Evolutionary conservation across 2,329 filamentous ascomycete species (phyloP), one percentile per base, ranked within the genome.

Genomic region (Bipolaris zeicola): DNA sequence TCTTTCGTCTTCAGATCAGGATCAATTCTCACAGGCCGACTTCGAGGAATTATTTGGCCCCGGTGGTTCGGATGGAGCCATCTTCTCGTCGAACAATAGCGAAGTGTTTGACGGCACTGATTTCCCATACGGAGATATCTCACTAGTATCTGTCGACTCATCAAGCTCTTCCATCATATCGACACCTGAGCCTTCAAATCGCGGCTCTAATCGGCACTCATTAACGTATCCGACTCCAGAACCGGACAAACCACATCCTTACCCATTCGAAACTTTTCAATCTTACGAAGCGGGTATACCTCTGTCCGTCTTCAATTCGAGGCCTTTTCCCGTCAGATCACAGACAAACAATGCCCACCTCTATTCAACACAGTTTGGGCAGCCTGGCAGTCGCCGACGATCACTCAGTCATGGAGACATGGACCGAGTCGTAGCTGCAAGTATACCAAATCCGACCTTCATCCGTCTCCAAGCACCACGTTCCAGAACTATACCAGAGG

Each of bases 371-470:
- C 58, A 48, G 16, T 37, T 38, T 22, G 22, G n/a, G 3, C 65
- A 45, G 52, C 31, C 24, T 47, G 64, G 61, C 18, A 50, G 37
- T 11, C 69, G 70, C 39, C 67, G 68, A n/a, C 67, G 68, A 24
- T 74, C 72, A 13, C 60, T 70, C n/a, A 71, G 71, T 39, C 63
- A 68, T 38, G 50, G 61, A 22, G 67, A 65, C n/a, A 56, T 46
- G 41, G 62, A 66, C 22, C 62, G 51, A 26, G 49, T 60, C 34
- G 57, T 55, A 22, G 8, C 47, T 8, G 34, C 43, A 41, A 48
- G 39, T 20, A 33, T 50, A n/a, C 39, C 44, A 3, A 67, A 67
- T 5, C 69, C 67, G 14, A 65, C 58, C 2, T 71, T 71, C 52
- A 41, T 71, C 39, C 65, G 65, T 6, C 61, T 68, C 7, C 65